Percentiles rank a stretch among this genome's conserved stretches.
Conservation (phyloP, 2,329 filamentous ascomycete genomes). For the Aspergillus sp. region DNA sequence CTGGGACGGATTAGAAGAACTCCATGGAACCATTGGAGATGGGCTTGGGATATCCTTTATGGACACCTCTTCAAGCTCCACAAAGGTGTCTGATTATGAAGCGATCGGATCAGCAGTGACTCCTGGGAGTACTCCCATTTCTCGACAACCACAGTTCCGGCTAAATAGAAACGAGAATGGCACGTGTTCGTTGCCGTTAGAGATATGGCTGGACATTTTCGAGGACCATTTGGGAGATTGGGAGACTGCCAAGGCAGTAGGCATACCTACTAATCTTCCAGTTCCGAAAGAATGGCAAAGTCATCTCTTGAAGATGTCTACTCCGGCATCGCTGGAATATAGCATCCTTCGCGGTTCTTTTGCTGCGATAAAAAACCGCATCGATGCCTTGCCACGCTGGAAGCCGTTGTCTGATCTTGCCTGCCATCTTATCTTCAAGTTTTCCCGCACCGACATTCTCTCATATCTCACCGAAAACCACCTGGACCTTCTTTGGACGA, state of each 20-base stretch:
- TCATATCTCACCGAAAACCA: constrained; percentile 60
- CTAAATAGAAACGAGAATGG: constrained; percentile 11
- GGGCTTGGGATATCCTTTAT: constrained; percentile 10
- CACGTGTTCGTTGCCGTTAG: constrained; percentile 55
- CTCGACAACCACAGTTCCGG: constrained; percentile 16
- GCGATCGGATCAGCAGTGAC: constrained; percentile 33
- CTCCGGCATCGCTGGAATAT: constrained; percentile 73
- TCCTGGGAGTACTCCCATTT: constrained; percentile 21
- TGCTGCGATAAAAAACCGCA: constrained; percentile 62
- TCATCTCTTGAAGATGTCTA: constrained; percentile 55
- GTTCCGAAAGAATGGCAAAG: constrained; percentile 65
- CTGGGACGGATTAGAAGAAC: constrained; percentile 41
- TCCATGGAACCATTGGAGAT: constrained; percentile 25
- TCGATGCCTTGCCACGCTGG: constrained; percentile 60
- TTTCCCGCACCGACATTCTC: constrained; percentile 72
- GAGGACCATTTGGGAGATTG: constrained; percentile 72
- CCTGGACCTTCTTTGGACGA: constrained; percentile 73
- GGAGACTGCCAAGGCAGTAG: constrained; percentile 76
- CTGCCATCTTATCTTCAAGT: constrained; percentile 85
- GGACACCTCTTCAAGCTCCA: constrained; percentile 4
- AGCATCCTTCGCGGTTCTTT: constrained; percentile 67
- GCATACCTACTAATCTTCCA: constrained; percentile 68
- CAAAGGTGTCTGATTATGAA: constrained; percentile 7
- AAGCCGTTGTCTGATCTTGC: constrained; percentile 70
- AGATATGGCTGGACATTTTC: constrained; percentile 84